These are phyloP conservation scores for Platanus orientalis DNA, from an alignment of 164 flowering plant genomes.

Conservation along the genomic window DNA sequence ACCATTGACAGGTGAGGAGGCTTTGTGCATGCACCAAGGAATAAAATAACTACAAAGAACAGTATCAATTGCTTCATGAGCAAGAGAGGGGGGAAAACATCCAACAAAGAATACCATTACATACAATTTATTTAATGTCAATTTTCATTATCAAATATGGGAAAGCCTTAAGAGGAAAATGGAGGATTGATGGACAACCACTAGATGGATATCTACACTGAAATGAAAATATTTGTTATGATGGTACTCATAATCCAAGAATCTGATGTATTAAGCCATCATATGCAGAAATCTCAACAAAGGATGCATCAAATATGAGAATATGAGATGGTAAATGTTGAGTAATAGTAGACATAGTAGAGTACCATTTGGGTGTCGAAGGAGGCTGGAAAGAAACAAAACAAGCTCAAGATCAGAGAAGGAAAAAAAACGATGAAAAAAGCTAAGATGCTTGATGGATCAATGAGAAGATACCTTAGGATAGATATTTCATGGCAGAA, in stretches of 20 bases:
- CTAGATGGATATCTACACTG: no score
- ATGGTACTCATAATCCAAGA: neutral
- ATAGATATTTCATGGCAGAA: constrained; percentile 96
- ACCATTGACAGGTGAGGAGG: constrained; percentile 94
- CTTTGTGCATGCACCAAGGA: constrained; percentile 93
- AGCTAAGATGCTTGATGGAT: constrained; percentile 1
- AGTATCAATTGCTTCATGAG: constrained; percentile 4
- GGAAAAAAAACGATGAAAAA: constrained; percentile 7
- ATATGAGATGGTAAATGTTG: constrained; percentile 4
- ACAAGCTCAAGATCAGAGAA: constrained; percentile 23
- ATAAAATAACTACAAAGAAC: constrained; percentile 76
- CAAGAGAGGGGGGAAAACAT: neutral
- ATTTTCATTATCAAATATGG: neutral
- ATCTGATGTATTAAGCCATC: neutral
- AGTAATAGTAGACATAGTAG: constrained; percentile 8
- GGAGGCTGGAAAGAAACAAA: constrained; percentile 55
- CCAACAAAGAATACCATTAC: neutral
- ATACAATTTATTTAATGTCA: neutral
- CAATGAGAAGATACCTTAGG: constrained; percentile 49
- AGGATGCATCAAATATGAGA: neutral
- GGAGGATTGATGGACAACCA: neutral
- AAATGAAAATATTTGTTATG: no score
- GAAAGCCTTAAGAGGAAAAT: neutral
- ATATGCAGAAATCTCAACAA: neutral
- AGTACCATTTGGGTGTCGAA: constrained; percentile 97